Base-by-base conservation (phyloP, 345 rosid genomes). In the Eucalyptus marginata region DNA sequence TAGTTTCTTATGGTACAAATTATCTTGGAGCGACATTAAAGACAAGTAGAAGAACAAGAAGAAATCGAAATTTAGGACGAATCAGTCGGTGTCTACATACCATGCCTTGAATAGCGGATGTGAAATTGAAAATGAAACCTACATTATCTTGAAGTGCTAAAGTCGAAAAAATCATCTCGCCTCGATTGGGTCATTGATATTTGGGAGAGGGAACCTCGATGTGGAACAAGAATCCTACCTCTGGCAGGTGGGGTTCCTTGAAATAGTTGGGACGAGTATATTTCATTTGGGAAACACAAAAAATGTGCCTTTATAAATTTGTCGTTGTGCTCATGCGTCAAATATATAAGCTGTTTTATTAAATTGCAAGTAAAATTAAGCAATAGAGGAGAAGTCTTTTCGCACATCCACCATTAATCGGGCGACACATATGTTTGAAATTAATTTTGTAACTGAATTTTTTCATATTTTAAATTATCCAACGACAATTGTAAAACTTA, bases 401-500 rank as follows among this genome's bases (percentile, higher is more conserved):
- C 2, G 25, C 81, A 71, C 81, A 9, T 33, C 18, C 44, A 9
- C 44, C 24, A 1, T 33, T 33, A 9, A 11, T 68, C 4, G 11
- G 40, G 76, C 7, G 36, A 64, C 76, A 8, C 40, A 14, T 64
- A 64, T 64, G 8, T 62, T n/a, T 64, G 16, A 14, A 64, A 7
- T 64, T 3, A 7, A 14, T n/a, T 64, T 15, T 64, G 36, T 64
- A n/a, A n/a, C 20, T 17, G 4, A 64, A 64, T n/a, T 8, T 33
- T 64, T 64, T 8, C 20, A n/a, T 9, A 14, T 4, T 14, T n/a
- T 17, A n/a, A n/a, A 64, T 13, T 14, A n/a, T 14, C 76, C 40
- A 7, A n/a, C 5, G 6, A n/a, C 5, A 17, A 64, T n/a, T 2
- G 2, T 13, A n/a, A 13, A 0, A 62, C 0, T 62, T 62, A 29